Evolutionary conservation across 2,329 filamentous ascomycete genomes (phyloP).

Genomic region (Aspergillus puulaauensis): DNA sequence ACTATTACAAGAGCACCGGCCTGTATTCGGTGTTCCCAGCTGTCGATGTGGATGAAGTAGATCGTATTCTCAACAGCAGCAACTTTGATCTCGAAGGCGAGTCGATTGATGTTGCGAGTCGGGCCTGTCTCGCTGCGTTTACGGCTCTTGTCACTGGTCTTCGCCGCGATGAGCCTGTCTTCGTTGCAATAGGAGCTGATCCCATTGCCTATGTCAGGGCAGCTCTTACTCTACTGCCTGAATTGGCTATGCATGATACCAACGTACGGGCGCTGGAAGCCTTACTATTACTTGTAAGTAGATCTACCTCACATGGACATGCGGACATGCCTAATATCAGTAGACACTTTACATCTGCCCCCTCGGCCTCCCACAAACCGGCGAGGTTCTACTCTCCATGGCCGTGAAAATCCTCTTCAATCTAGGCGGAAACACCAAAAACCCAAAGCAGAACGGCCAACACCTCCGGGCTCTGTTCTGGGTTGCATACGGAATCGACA

Average conservation of each 20-base stretch:
- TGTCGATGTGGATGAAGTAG: slow-evolving; percentile 18
- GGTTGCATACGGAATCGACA: slow-evolving; percentile 26
- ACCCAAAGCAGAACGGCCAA: not conserved
- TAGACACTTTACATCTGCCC: slow-evolving; percentile 24
- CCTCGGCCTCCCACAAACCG: slow-evolving; percentile 22
- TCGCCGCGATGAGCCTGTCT: slow-evolving; percentile 20
- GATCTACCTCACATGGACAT: not conserved
- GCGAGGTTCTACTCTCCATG: slow-evolving; percentile 22
- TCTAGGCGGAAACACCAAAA: slow-evolving; percentile 17
- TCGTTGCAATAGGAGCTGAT: slow-evolving; percentile 21
- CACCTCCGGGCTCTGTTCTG: slow-evolving; percentile 27
- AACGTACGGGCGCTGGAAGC: slow-evolving; percentile 24
- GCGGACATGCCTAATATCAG: not conserved
- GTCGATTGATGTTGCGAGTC: slow-evolving; percentile 10
- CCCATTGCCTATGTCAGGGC: slow-evolving; percentile 18
- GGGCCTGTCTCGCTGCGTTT: slow-evolving; percentile 23
- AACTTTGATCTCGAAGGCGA: not conserved
- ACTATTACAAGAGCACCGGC: slow-evolving; percentile 19
- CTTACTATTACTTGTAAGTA: slow-evolving; percentile 22
- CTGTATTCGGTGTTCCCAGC: slow-evolving; percentile 27
- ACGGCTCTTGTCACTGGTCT: slow-evolving; percentile 25
- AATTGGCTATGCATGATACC: slow-evolving; percentile 20
- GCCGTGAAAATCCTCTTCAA: slow-evolving; percentile 23
- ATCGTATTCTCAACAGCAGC: slow-evolving; percentile 3
- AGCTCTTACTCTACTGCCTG: slow-evolving; percentile 19